Evolutionary conservation across 2,329 filamentous ascomycete genomes (phyloP), one percentile per base, ranked within the genome.

Genomic region (Camillea tinctor): DNA sequence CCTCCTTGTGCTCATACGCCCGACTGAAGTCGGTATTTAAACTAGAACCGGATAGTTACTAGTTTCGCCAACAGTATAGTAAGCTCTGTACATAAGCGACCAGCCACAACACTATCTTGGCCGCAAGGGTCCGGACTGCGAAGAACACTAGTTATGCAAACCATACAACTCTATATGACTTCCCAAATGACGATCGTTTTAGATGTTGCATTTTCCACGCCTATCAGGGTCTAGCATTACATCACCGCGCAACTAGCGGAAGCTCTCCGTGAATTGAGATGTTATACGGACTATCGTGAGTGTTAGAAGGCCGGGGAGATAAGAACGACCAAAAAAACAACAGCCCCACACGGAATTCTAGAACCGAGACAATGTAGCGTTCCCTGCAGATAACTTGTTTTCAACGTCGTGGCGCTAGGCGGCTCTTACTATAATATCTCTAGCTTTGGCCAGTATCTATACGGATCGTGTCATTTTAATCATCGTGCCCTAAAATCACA

Each of bases 41-140:
- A 64, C 60, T 64, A 63, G 60, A 60, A 58, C 64, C 64, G 64
- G 63, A 13, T 23, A 58, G 52, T 17, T 48, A 64, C 59, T 60
- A 58, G 58, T 57, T 30, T 57, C 58, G 56, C 53, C 3, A n/a
- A 19, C 19, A 50, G 9, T 11, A 53, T 21, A 44, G 20, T 17
- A 21, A 26, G 48, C 53, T 50, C 8, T 30, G 26, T 30, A 30
- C 26, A 30, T 30, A 36, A 26, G 26, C 56, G 57, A 61, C 60
- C 60, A 57, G 54, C 59, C 36, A 52, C 40, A 26, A 50, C 4
- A 15, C 20, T 2, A 58, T 17, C 50, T 56, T 44, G 50, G 36
- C n/a, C 19, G 52, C 55, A 57, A 50, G 49, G 26, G 49, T 57
- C 21, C 49, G 55, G 49, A 50, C 49, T 50, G 49, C 49, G 49